phyloP scores from a whole-genome alignment of 495 filamentous ascomycete genomes.

The Clohesyomyces aquaticus region DNA sequence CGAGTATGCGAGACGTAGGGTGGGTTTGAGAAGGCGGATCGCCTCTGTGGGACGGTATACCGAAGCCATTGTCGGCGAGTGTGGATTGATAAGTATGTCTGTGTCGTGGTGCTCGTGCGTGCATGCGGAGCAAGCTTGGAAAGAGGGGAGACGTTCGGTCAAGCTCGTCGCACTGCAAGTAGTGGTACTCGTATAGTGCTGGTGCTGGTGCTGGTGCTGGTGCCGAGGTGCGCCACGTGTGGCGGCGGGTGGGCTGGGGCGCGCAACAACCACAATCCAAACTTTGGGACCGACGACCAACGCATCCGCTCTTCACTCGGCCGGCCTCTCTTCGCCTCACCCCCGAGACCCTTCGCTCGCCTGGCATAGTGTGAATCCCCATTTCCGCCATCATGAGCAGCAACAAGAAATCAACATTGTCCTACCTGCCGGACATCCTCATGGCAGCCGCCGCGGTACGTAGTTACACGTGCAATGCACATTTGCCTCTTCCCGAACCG shows the following conservation, averaged over 20 bases:
- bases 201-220: not conserved
- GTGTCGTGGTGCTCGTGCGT: no score
- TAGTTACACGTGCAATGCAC: conserved; percentile 6
- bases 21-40: conserved; percentile 23
- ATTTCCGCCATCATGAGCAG: conserved; percentile 31
- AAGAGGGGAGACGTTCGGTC: no score
- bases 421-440: conserved; percentile 51
- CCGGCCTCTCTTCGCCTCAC: not conserved
- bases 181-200: no score
- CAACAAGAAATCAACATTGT: conserved; percentile 35
- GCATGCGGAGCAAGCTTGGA: no score
- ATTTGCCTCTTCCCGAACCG: not conserved
- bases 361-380: not conserved
- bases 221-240: not conserved
- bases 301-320: not conserved
- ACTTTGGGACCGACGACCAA: not conserved
- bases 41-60: conserved; percentile 21
- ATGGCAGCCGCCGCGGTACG: conserved; percentile 52
- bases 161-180: no score
- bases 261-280: not conserved
- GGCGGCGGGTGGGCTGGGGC: no score
- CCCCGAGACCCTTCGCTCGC: no score
- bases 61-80: conserved; percentile 8
- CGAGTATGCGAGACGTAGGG: not conserved
- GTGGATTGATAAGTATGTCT: not conserved